These are phyloP conservation scores for Neolentinus lepideus DNA, from an alignment of 1,284 basidiomycete species.

Conservation along the genomic window DNA sequence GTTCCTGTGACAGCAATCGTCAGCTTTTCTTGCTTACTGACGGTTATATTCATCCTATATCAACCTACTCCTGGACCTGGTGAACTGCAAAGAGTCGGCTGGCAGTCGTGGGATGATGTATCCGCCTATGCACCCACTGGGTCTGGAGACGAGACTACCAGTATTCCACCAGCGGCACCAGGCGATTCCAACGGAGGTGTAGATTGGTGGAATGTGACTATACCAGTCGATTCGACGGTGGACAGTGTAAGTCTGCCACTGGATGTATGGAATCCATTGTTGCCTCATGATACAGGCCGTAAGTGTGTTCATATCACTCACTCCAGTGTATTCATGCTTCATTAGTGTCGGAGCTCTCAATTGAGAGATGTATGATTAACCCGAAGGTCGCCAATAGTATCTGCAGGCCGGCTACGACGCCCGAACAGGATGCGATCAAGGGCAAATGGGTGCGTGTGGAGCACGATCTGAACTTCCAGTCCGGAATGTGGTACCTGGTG, in stretches of 20 bases:
- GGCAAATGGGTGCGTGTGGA: constrained; percentile 87
- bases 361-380: constrained; percentile 65
- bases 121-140: constrained; percentile 12
- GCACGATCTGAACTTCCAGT: constrained; percentile 66
- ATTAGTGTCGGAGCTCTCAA: constrained; percentile 72
- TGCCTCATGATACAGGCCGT: constrained; percentile 80
- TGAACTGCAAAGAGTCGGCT: constrained; percentile 67
- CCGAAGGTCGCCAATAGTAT: constrained; percentile 46
- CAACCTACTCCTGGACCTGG: constrained; percentile 71
- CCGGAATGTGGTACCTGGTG: constrained; percentile 57
- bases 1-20: constrained; percentile 54
- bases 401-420: constrained; percentile 65
- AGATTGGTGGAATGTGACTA: constrained; percentile 69
- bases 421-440: constrained; percentile 68
- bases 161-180: constrained; percentile 11
- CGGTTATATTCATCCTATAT: constrained; percentile 70
- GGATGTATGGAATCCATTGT: constrained; percentile 75
- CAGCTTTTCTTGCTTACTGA: constrained; percentile 63
- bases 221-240: constrained; percentile 26
- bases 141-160: constrained; percentile 3
- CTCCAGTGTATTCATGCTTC: constrained; percentile 11
- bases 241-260: constrained; percentile 67
- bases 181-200: constrained; percentile 42
- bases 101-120: constrained; percentile 85
- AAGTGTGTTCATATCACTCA: constrained; percentile 30